Percentiles rank a stretch among this genome's conserved stretches.
Evolutionary conservation across 345 rosid genomes (phyloP).

Genomic region (Hirschfeldia incana): DNA sequence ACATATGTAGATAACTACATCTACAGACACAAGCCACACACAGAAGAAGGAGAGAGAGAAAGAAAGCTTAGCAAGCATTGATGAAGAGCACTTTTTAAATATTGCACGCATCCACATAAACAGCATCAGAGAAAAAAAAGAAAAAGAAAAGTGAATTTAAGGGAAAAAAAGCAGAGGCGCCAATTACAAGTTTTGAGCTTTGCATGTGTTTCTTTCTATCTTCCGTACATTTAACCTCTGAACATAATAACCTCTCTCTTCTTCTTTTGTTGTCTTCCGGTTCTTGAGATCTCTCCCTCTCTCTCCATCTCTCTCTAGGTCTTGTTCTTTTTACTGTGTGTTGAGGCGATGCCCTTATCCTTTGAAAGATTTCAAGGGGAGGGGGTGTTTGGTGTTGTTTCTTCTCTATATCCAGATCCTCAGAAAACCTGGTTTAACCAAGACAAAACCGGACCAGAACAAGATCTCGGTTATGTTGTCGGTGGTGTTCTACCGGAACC

Average conservation of each 20-base stretch:
- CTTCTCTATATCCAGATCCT: constrained; percentile 43
- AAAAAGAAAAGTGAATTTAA: constrained; percentile 14
- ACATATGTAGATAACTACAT: constrained; percentile 40
- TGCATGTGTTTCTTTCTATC: constrained; percentile 40
- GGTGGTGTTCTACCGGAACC: constrained; percentile 49
- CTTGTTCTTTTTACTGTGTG: background rate
- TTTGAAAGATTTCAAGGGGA: constrained; percentile 90
- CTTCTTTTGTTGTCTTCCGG: constrained; percentile 33
- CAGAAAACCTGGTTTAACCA: constrained; percentile 20
- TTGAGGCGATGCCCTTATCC: constrained; percentile 86
- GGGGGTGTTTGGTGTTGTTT: constrained; percentile 59
- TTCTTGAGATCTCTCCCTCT: constrained; percentile 36
- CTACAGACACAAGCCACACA: constrained; percentile 43
- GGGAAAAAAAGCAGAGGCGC: constrained; percentile 26
- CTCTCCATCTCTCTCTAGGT: constrained; percentile 1
- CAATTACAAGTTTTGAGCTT: constrained; percentile 43
- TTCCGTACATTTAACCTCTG: constrained; percentile 34
- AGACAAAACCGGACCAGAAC: constrained; percentile 19
- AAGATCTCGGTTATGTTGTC: constrained; percentile 49
- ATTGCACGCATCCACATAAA: constrained; percentile 71
- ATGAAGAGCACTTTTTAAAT: constrained; percentile 49
- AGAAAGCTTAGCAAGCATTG: constrained; percentile 9
- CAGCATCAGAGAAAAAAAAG: constrained; percentile 20
- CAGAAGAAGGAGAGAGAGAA: constrained; percentile 23
- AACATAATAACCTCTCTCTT: constrained; percentile 24